Base-by-base conservation (phyloP, 108 stramenopile genomes). In the Cyclostephanos invisitatus region DNA sequence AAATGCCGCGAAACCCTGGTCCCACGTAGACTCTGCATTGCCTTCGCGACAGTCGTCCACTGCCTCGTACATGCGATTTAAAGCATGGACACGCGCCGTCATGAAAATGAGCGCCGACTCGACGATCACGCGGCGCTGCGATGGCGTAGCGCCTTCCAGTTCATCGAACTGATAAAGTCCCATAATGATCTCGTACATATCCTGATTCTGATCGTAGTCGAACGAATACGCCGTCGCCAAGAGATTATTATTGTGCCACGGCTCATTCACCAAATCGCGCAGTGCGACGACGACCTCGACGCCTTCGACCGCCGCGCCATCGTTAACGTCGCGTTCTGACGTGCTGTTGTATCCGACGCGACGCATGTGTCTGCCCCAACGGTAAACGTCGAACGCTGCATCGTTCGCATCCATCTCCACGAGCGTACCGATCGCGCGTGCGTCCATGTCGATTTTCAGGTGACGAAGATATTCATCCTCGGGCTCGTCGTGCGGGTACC, bases 381-480 rank as follows among this genome's bases (percentile, higher is more conserved):
- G 77, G 74, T 91, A 91, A 7, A 86, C 40, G 27, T 89, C 85
- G 14, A 79, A 72, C 14, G 82, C 91, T 50, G 88, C 91, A 29
- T 59, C 59, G 64, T 75, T 80, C 10, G 90, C 89, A 44, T 84
- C 84, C 91, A 85, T 88, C 63, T 85, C 74, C 60, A 94, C 67
- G 7, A 91, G 77, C 40, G 86, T 83, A 5, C 81, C 85, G 46
- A 90, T 80, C 20, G 83, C 73, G 10, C 81, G 83, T 40, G 91
- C 72, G 60, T 94, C 93, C 25, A 90, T 78, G 75, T 94, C 93
- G 21, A 92, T 59, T n/a, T 27, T 40, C 38, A 46, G 24, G 20
- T 53, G 28, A 38, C 48, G 42, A 20, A 69, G 46, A 35, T 61
- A 29, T 38, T 15, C 28, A 14, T 44, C 12, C 9, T 3, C 38